A percentile compares a stretch with the other conserved stretches of the same genome.
Conservation (phyloP, 1,139 yeast species). For the Debaryomycetaceae sp. region DNA sequence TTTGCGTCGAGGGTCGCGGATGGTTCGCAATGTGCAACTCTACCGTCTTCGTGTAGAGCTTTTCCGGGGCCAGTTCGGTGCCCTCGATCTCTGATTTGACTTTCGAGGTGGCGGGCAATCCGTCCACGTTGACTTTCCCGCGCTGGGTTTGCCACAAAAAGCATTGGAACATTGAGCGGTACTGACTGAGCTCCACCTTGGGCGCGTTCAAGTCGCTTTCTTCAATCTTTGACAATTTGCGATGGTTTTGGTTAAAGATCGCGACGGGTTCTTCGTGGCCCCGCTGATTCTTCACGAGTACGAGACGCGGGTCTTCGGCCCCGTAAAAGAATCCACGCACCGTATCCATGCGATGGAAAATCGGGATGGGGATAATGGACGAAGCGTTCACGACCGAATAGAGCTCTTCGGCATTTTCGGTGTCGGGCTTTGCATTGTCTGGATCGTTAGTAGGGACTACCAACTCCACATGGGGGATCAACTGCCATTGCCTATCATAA, state of each 20-base stretch:
- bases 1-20: constrained; percentile 17
- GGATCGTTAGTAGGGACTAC: constrained; percentile 17
- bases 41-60: constrained; percentile 2
- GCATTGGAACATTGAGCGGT: constrained; percentile 23
- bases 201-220: constrained; percentile 6
- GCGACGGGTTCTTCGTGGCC: constrained; percentile 29
- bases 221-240: constrained; percentile 9
- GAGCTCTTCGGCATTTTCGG: constrained; percentile 3
- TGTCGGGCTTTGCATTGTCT: not conserved
- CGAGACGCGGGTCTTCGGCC: constrained; percentile 33
- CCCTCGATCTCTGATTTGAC: not conserved
- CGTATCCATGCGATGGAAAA: constrained; percentile 16
- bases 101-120: constrained; percentile 2
- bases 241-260: constrained; percentile 22
- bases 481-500: constrained; percentile 37
- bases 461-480: constrained; percentile 21
- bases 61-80: constrained; percentile 4
- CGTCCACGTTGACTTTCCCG: constrained; percentile 9
- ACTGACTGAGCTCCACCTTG: constrained; percentile 4
- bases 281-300: constrained; percentile 18
- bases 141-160: constrained; percentile 31
- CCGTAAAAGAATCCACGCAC: constrained; percentile 21
- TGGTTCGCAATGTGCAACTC: constrained; percentile 17
- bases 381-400: constrained; percentile 18
- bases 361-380: constrained; percentile 21